phyloP scores from a whole-genome alignment of 2,329 filamentous ascomycete species.

The Lasiodiplodia sp. region DNA sequence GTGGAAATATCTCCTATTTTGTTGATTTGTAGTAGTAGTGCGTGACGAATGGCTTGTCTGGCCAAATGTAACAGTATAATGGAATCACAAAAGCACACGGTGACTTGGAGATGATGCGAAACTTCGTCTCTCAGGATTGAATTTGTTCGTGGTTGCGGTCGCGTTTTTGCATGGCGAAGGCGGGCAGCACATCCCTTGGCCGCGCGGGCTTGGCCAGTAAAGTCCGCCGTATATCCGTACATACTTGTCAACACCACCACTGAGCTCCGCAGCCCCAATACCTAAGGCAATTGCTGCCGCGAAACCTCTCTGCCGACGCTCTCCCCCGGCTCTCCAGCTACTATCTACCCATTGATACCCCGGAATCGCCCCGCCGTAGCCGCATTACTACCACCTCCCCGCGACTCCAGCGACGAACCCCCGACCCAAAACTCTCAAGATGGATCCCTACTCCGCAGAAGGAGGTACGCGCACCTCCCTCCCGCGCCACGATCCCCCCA shows the following conservation, averaged over 20 bases:
- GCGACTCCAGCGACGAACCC: background rate
- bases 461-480: constrained; percentile 55
- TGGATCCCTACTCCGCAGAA: constrained; percentile 71
- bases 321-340: background rate
- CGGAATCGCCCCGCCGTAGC: background rate
- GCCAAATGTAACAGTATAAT: background rate
- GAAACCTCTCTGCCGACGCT: background rate
- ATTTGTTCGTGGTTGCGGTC: background rate
- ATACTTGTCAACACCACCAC: constrained; percentile 23
- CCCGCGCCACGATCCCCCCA: constrained; percentile 1
- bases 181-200: background rate
- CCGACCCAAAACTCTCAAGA: constrained; percentile 41
- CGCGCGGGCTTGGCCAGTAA: background rate
- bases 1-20: too few relatives aligned
- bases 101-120: background rate
- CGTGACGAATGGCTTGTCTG: background rate
- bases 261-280: constrained; percentile 1
- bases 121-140: too few relatives aligned
- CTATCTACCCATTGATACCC: constrained; percentile 4
- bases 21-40: too few relatives aligned
- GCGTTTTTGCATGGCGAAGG: background rate
- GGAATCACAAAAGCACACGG: background rate
- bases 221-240: constrained; percentile 20
- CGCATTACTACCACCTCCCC: background rate
- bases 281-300: constrained; percentile 16